Conservation (phyloP, 257 asterid species). For the Lithospermum erythrorhizon region DNA sequence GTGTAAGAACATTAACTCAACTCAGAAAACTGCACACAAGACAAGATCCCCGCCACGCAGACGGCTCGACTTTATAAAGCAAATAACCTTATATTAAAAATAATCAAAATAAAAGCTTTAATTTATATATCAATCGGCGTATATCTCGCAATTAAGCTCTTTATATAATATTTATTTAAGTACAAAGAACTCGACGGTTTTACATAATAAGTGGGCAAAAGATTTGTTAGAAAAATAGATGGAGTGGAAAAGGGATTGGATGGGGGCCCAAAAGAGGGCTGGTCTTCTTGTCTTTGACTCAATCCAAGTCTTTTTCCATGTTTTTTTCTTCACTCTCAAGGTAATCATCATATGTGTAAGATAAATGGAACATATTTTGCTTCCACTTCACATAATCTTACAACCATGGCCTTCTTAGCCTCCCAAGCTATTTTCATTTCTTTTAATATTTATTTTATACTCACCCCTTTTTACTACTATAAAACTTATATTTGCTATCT, state of each 20-base stretch:
- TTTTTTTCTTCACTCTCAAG: slow-evolving; percentile 93
- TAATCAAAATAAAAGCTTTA: no score
- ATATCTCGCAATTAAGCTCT: no score
- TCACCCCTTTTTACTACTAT: slow-evolving; percentile 21
- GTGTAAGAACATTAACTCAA: no score
- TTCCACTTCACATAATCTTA: slow-evolving; percentile 88
- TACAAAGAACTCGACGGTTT: no score
- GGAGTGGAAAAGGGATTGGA: slow-evolving; percentile 96
- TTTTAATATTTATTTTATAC: slow-evolving; percentile 15
- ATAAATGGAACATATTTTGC: slow-evolving; percentile 59
- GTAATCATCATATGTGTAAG: slow-evolving; percentile 55
- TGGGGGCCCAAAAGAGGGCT: no score
- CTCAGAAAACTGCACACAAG: no score
- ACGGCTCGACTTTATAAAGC: no score
- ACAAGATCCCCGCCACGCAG: no score
- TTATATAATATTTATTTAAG: no score
- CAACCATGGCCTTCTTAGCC: not conserved
- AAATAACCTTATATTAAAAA: no score
- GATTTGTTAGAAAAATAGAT: slow-evolving; percentile 24
- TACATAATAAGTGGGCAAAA: no score
- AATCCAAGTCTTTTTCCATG: slow-evolving; percentile 28
- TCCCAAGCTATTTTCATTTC: not conserved
- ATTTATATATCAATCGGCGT: no score
- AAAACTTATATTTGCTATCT: slow-evolving; percentile 28
- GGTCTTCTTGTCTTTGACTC: slow-evolving; percentile 39